These are phyloP conservation scores for Aspergillus ibericus DNA, from an alignment of 2,329 filamentous ascomycete genomes.

Conservation along the genomic window DNA sequence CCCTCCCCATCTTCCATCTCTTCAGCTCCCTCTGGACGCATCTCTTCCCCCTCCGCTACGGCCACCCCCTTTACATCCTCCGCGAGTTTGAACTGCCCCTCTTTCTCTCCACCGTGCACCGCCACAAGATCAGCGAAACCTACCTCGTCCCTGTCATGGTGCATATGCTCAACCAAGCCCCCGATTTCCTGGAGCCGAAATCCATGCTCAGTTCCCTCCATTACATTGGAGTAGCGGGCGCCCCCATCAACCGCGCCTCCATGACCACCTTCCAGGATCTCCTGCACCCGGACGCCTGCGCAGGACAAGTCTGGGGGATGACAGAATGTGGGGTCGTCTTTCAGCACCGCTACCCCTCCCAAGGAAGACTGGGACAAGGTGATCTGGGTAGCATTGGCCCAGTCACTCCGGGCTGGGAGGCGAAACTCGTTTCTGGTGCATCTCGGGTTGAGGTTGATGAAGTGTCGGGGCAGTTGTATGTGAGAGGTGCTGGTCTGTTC, in stretches of 20 bases:
- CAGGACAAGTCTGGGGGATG: slow-evolving; percentile 52
- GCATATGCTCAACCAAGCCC: slow-evolving; percentile 25
- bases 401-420: slow-evolving; percentile 36
- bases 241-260: slow-evolving; percentile 39
- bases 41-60: slow-evolving; percentile 41
- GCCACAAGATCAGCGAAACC: slow-evolving; percentile 43
- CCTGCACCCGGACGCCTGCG: slow-evolving; percentile 36
- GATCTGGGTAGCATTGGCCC: slow-evolving; percentile 45
- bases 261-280: slow-evolving; percentile 37
- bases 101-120: slow-evolving; percentile 34
- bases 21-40: slow-evolving; percentile 44
- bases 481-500: slow-evolving; percentile 30
- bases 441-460: background rate
- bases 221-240: slow-evolving; percentile 45
- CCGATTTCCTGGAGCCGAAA: background rate
- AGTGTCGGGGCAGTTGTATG: slow-evolving; percentile 22
- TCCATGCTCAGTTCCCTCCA: slow-evolving; percentile 38
- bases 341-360: slow-evolving; percentile 23
- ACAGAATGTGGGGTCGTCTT: slow-evolving; percentile 48
- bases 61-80: slow-evolving; percentile 44
- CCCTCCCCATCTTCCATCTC: slow-evolving; percentile 51
- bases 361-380: slow-evolving; percentile 25
- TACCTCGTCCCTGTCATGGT: slow-evolving; percentile 44
- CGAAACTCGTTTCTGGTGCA: slow-evolving; percentile 24
- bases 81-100: slow-evolving; percentile 38